These are phyloP conservation scores for Debaryomyces fabryi DNA, from an alignment of 1,139 yeast genomes.

Conservation along the genomic window DNA sequence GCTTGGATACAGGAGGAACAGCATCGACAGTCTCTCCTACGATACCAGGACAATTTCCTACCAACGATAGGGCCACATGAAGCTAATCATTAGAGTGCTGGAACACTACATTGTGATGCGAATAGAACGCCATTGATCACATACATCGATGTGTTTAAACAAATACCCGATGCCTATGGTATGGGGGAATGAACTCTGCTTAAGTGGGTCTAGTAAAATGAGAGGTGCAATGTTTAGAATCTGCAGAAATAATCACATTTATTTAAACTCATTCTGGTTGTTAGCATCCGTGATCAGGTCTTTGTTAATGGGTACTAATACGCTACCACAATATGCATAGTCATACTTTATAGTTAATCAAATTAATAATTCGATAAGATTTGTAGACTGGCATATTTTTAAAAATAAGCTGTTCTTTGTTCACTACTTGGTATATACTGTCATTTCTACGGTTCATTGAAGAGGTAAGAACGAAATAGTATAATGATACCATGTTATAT, in stretches of 20 bases:
- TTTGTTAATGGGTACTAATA: not conserved
- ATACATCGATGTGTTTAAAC: not conserved
- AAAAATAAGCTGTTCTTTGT: no score
- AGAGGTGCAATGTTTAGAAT: not conserved
- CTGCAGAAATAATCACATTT: not conserved
- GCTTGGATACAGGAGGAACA: not conserved
- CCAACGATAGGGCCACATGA: not conserved
- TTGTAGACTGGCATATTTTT: not conserved
- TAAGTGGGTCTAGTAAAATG: not conserved
- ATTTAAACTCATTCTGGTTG: no score
- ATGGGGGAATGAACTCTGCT: not conserved
- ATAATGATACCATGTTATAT: no score
- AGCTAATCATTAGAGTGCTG: not conserved
- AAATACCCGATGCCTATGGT: not conserved
- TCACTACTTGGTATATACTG: no score
- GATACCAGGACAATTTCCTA: slow-evolving; percentile 4
- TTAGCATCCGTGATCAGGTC: not conserved
- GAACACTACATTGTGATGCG: not conserved
- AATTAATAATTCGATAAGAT: not conserved
- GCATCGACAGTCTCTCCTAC: not conserved
- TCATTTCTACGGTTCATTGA: no score
- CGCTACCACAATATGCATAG: not conserved
- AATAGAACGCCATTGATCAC: not conserved
- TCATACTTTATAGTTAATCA: not conserved
- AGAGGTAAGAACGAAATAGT: no score